Conservation (phyloP, 345 rosid species). For the Gossypium turneri region DNA sequence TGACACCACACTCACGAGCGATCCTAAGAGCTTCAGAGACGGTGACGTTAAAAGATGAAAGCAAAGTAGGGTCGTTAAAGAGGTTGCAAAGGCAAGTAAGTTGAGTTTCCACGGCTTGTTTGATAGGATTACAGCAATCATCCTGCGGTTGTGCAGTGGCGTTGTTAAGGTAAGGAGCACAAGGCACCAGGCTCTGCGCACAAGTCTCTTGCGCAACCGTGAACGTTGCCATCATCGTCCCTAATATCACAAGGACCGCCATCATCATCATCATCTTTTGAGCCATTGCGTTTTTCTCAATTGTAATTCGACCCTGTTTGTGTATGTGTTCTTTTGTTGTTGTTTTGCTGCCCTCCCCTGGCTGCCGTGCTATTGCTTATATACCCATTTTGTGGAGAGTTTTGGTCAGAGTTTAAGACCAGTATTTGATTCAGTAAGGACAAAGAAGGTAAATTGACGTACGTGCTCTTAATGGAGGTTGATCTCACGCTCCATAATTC, state of each 20-base stretch:
- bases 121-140: slow-evolving; percentile 52
- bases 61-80: slow-evolving; percentile 42
- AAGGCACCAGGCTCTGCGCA: slow-evolving; percentile 41
- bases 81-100: slow-evolving; percentile 54
- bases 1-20: slow-evolving; percentile 35
- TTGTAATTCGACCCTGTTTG: neutral
- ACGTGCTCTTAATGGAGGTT: no score
- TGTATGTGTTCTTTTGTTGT: no score
- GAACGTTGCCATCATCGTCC: neutral
- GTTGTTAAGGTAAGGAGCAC: slow-evolving; percentile 28
- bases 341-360: neutral
- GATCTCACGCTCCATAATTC: no score
- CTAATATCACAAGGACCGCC: slow-evolving; percentile 25
- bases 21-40: slow-evolving; percentile 35
- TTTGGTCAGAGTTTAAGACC: neutral
- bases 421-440: no score
- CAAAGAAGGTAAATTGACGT: no score
- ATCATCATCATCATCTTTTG: slow-evolving; percentile 18
- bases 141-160: slow-evolving; percentile 35
- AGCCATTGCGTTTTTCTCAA: neutral
- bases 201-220: slow-evolving; percentile 44
- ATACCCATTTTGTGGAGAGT: no score
- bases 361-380: neutral
- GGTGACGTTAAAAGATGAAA: slow-evolving; percentile 20
- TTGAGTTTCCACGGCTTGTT: slow-evolving; percentile 38